Conservation (phyloP, 2,329 filamentous ascomycete genomes). For the Aspergillus sp. region DNA sequence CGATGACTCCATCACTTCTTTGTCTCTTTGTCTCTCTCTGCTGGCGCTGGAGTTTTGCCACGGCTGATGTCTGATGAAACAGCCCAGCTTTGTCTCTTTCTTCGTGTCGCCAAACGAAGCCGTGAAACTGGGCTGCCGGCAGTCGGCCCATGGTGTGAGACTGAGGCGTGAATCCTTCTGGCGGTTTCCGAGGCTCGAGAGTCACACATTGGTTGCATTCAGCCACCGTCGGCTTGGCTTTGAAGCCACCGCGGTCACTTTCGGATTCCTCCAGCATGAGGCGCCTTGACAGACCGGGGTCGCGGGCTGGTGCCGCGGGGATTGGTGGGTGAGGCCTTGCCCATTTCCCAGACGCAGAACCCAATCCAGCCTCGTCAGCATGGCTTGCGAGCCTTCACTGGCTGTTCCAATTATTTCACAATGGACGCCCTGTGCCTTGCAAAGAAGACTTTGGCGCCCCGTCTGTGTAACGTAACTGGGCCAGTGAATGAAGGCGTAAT, state of each 20-base stretch:
- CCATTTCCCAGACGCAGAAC: too few species aligned
- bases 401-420: neutral
- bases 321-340: neutral
- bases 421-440: neutral
- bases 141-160: neutral
- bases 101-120: too few species aligned
- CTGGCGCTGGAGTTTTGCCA: neutral
- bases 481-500: neutral
- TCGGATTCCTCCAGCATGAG: neutral
- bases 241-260: neutral
- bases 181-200: neutral
- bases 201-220: neutral
- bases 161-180: neutral
- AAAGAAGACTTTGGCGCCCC: neutral
- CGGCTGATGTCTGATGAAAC: neutral
- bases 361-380: too few species aligned
- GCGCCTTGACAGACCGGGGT: neutral
- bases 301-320: neutral
- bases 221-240: conserved; percentile 2
- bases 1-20: too few species aligned
- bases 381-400: too few species aligned
- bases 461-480: neutral
- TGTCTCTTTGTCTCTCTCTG: too few species aligned
- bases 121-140: neutral
- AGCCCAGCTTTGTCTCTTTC: neutral